Percentiles rank a stretch among this genome's conserved stretches.
phyloP scores from a whole-genome alignment of 2,329 filamentous ascomycete species.

The Colletotrichum limetticola region DNA sequence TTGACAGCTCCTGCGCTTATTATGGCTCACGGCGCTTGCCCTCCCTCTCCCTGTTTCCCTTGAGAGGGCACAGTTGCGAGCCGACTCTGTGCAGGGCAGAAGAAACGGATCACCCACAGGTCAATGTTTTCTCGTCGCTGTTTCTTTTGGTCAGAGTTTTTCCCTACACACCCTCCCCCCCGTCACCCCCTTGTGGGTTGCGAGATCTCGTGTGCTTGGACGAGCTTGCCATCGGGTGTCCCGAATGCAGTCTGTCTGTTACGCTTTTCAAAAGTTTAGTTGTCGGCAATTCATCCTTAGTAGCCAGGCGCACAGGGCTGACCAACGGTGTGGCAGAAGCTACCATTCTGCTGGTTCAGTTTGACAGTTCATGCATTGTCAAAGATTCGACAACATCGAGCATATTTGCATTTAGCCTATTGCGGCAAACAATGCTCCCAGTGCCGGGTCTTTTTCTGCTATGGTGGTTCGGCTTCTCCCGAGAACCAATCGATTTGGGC shows the following conservation, averaged over 20 bases:
- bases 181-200: neutral
- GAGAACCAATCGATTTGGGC: neutral
- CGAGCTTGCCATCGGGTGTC: neutral
- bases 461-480: neutral
- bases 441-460: neutral
- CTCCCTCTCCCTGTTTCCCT: neutral
- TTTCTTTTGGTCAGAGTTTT: slow-evolving; percentile 9
- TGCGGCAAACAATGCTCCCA: neutral
- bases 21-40: neutral
- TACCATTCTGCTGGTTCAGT: neutral
- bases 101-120: slow-evolving; percentile 1
- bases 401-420: neutral
- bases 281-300: slow-evolving; percentile 1
- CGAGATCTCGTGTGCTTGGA: slow-evolving; percentile 8
- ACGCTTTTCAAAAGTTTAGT: slow-evolving; percentile 15
- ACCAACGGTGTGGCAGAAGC: neutral
- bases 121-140: neutral
- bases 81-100: neutral
- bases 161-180: neutral
- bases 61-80: neutral
- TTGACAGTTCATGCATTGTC: slow-evolving; percentile 7
- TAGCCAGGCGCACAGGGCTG: neutral
- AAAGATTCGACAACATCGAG: neutral
- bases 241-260: neutral
- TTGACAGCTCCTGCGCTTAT: neutral